Evolutionary conservation across 345 rosid genomes (phyloP).

Genomic region (Moringa oleifera): DNA sequence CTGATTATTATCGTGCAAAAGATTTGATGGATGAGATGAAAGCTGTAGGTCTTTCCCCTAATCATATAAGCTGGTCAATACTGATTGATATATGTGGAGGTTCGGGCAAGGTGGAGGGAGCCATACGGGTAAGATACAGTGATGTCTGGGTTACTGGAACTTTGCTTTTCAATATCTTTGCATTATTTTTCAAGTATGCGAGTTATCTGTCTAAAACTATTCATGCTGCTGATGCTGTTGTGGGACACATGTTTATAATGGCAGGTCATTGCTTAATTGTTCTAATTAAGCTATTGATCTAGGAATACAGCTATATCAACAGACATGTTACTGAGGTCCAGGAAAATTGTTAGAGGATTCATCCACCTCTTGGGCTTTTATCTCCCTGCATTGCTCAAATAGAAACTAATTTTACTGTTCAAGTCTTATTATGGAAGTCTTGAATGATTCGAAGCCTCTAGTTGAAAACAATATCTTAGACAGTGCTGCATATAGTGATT

Average conservation of each 20-base stretch:
- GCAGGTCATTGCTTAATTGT: neutral
- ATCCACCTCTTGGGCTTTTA: neutral
- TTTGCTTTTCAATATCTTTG: conserved; percentile 1
- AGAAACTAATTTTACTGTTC: neutral
- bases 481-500: neutral
- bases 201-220: too few relatives aligned
- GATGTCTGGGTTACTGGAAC: conserved; percentile 4
- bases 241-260: neutral
- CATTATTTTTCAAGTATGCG: neutral
- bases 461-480: neutral
- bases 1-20: conserved; percentile 62
- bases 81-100: conserved; percentile 73
- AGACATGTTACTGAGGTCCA: neutral
- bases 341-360: neutral
- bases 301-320: neutral
- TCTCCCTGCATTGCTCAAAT: neutral
- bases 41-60: conserved; percentile 60
- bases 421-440: neutral
- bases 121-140: conserved; percentile 53
- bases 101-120: conserved; percentile 67
- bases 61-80: conserved; percentile 82
- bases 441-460: neutral
- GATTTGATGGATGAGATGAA: conserved; percentile 81
- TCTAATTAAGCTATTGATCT: too few relatives aligned
- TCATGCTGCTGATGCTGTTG: neutral